Evolutionary conservation across 805 yeast genomes (phyloP).

Genomic region (Myxozyma sirexii): DNA sequence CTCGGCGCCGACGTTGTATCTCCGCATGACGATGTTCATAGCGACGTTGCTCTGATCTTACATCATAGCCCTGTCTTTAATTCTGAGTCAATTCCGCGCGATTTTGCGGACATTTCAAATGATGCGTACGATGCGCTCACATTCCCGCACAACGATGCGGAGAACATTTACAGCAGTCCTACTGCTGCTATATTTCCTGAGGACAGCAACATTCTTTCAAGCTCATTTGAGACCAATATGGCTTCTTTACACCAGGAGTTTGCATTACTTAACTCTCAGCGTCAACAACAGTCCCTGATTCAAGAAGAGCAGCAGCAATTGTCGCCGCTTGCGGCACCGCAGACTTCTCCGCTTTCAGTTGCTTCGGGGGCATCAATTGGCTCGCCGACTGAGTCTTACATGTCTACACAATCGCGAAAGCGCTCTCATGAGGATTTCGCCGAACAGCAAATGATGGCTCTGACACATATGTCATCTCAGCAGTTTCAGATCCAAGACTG

Average conservation of each 20-base stretch:
- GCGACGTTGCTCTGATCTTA: not conserved
- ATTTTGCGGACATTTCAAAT: slow-evolving; percentile 1
- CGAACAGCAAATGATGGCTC: not conserved
- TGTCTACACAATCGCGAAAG: slow-evolving; percentile 9
- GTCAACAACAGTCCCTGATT: not conserved
- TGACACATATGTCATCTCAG: slow-evolving; percentile 1
- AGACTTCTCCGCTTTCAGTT: not conserved
- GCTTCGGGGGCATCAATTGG: not conserved
- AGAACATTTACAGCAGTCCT: not conserved
- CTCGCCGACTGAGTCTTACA: not conserved
- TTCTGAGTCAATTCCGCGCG: slow-evolving; percentile 7
- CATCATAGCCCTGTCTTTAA: slow-evolving; percentile 1
- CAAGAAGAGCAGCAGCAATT: not conserved
- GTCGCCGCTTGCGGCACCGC: not conserved
- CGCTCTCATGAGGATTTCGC: slow-evolving; percentile 15
- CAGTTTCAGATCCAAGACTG: slow-evolving; percentile 2
- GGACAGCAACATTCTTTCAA: not conserved
- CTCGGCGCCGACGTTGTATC: not conserved
- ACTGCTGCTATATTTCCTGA: not conserved
- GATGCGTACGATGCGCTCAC: slow-evolving; percentile 13
- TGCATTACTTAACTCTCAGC: not conserved
- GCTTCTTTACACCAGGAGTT: slow-evolving; percentile 5
- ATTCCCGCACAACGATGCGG: slow-evolving; percentile 1
- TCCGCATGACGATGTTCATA: not conserved
- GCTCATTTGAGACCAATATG: not conserved